Conservation (phyloP, 1,139 yeast genomes). For the Sugiyamaella sp. region DNA sequence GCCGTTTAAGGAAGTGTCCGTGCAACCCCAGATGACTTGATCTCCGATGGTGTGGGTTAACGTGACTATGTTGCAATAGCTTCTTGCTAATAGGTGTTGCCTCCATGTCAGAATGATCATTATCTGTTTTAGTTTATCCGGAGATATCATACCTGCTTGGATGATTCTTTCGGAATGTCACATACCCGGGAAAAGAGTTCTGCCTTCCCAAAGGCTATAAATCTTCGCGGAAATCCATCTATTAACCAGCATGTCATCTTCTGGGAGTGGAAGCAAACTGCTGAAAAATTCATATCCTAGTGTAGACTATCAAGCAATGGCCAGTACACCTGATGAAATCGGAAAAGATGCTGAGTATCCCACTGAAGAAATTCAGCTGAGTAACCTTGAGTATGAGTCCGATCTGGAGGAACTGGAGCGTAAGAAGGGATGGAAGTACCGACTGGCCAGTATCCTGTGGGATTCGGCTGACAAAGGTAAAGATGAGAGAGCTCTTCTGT, state of each 20-base stretch:
- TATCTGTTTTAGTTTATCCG: background rate
- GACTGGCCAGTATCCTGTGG: slow-evolving; percentile 35
- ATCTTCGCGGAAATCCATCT: background rate
- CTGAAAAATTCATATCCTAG: background rate
- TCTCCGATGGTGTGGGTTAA: background rate
- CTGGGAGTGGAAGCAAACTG: background rate
- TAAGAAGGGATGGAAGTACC: slow-evolving; percentile 26
- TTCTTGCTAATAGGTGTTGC: no score
- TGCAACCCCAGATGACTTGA: background rate
- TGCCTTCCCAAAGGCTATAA: background rate
- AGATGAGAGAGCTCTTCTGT: slow-evolving; percentile 35
- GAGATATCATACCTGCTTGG: background rate
- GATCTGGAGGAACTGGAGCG: slow-evolving; percentile 15
- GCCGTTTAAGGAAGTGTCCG: background rate
- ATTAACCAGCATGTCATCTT: no score
- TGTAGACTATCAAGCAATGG: slow-evolving; percentile 1
- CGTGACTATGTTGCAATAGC: background rate
- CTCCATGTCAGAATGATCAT: no score
- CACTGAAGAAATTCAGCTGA: slow-evolving; percentile 6
- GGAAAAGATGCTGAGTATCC: background rate
- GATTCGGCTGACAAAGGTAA: slow-evolving; percentile 39
- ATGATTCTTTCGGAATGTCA: background rate
- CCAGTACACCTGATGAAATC: slow-evolving; percentile 1
- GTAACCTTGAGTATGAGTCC: background rate
- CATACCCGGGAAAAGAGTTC: background rate